phyloP scores from a whole-genome alignment of 805 yeast genomes.

The Yarrowia bubula region DNA sequence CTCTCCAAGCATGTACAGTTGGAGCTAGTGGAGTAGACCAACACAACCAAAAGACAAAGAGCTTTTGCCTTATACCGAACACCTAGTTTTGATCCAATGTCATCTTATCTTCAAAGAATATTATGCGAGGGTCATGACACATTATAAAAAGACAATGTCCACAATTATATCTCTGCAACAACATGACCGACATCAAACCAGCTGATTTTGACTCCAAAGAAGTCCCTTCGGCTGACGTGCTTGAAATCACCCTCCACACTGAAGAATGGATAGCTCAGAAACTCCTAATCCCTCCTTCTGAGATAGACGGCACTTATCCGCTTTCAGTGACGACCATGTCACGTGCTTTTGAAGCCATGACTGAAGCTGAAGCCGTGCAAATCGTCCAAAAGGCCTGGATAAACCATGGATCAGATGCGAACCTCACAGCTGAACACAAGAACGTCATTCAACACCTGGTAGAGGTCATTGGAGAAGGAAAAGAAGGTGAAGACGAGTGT shows the following conservation, averaged over 20 bases:
- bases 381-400: conserved; percentile 44
- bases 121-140: too few relatives aligned
- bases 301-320: background rate
- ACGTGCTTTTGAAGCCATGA: conserved; percentile 42
- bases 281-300: conserved; percentile 5
- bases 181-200: background rate
- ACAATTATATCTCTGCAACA: background rate
- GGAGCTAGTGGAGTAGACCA: too few relatives aligned
- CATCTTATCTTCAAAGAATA: too few relatives aligned
- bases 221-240: background rate
- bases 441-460: background rate
- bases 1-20: too few relatives aligned
- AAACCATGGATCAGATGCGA: conserved; percentile 49
- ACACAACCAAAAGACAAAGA: too few relatives aligned
- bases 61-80: too few relatives aligned
- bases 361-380: conserved; percentile 43
- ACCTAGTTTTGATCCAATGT: too few relatives aligned
- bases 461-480: background rate
- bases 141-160: too few relatives aligned
- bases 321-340: conserved; percentile 41
- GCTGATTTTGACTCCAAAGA: background rate
- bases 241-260: background rate
- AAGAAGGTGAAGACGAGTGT: background rate
- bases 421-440: conserved; percentile 45
- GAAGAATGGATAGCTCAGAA: conserved; percentile 9